These are phyloP conservation scores for Colletotrichum simmondsii DNA, from an alignment of 2,329 filamentous ascomycete genomes.

Conservation along the genomic window DNA sequence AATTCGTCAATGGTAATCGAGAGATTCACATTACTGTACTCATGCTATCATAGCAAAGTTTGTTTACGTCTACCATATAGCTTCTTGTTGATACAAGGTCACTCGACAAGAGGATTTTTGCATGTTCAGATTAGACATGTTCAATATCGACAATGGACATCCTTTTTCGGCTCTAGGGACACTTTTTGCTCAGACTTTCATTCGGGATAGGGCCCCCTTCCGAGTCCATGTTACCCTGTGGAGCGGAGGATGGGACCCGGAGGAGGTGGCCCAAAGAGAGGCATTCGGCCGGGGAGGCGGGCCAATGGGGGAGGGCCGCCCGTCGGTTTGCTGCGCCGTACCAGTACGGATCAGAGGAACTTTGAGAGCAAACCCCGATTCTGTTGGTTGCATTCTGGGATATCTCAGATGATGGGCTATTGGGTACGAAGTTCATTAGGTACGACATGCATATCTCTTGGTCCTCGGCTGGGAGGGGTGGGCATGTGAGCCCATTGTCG, in stretches of 20 bases:
- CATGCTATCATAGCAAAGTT: too few relatives aligned
- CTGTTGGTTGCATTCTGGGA: background rate
- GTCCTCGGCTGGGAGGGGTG: background rate
- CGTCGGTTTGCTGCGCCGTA: background rate
- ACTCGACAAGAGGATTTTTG: too few relatives aligned
- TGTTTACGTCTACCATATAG: too few relatives aligned
- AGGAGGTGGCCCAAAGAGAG: conserved; percentile 8
- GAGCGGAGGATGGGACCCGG: background rate
- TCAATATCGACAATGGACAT: too few relatives aligned
- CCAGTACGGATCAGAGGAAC: too few relatives aligned
- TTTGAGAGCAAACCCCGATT: background rate
- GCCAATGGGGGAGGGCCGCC: conserved; percentile 3
- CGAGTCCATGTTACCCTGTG: background rate
- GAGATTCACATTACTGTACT: too few relatives aligned
- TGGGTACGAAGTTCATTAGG: too few relatives aligned
- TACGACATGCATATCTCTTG: background rate
- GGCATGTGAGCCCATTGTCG: background rate
- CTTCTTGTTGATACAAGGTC: too few relatives aligned
- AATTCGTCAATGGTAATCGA: too few relatives aligned
- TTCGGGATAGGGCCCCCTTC: background rate
- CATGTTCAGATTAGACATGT: too few relatives aligned
- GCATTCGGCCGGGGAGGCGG: conserved; percentile 22
- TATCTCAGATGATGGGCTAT: background rate
- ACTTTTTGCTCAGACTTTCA: background rate
- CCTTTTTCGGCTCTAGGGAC: too few relatives aligned